Evolutionary conservation across 75 land plant genomes (phyloP).

Genomic region (Selaginella tamariscina): DNA sequence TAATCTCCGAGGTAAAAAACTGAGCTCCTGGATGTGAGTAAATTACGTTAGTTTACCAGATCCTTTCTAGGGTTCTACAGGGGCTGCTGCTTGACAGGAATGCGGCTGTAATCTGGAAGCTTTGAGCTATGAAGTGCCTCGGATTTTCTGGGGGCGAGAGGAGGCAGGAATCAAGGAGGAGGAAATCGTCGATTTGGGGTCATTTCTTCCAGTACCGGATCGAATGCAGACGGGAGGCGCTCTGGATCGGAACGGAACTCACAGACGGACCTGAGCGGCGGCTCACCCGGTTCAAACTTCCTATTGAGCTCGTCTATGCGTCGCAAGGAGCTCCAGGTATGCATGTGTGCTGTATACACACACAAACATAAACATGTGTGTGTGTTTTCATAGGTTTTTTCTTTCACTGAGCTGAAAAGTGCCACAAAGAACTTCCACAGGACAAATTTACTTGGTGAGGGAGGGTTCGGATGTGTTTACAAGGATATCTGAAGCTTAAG

Average conservation of each 20-base stretch:
- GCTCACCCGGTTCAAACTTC: neutral
- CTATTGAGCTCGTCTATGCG: neutral
- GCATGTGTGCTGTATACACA: too few species aligned
- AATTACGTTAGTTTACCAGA: too few species aligned
- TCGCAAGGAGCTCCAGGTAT: neutral
- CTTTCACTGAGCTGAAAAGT: conserved; percentile 28
- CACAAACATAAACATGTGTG: too few species aligned
- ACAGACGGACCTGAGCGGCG: neutral
- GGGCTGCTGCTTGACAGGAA: too few species aligned
- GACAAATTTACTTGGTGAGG: conserved; percentile 37
- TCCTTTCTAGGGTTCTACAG: too few species aligned
- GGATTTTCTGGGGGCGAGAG: neutral
- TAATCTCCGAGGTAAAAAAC: too few species aligned
- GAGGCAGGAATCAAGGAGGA: neutral
- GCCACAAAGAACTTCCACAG: conserved; percentile 40
- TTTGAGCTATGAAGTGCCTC: neutral
- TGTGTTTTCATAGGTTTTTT: conserved; percentile 34
- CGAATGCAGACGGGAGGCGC: neutral
- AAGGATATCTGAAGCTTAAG: conserved; percentile 22
- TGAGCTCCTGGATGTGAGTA: too few species aligned
- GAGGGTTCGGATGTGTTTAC: conserved; percentile 51
- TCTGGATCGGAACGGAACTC: neutral
- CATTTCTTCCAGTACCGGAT: neutral
- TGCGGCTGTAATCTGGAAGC: too few species aligned
- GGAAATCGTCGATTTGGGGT: neutral